Evolutionary conservation across 495 filamentous ascomycete species (phyloP), one percentile per base, ranked within the genome.

Genomic region (Penicillium pancosmium): DNA sequence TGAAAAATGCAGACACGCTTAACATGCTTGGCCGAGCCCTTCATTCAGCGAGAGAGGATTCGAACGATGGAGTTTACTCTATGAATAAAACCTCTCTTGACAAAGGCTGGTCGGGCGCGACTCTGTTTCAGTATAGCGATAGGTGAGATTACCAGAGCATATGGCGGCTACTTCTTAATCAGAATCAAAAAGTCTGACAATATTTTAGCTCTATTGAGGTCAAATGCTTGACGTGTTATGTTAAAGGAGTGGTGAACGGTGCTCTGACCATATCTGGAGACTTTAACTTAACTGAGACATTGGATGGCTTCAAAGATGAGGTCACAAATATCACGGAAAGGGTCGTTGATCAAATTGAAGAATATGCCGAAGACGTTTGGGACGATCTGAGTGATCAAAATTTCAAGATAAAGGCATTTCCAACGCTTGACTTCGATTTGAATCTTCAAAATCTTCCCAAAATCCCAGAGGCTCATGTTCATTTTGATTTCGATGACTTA

Each of bases 141-240:
- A 57, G 35, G 55, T 57, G 15, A 44, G 55, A 50, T 8, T 8
- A 11, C 35, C 21, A 7, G 13, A 44, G 11, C 40, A 13, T 7
- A n/a, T 15, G 38, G 21, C 9, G 52, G 16, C n/a, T 15, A 44
- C n/a, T 36, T 36, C 34, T 15, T 6, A 18, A 7, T 6, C 16
- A 44, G n/a, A 7, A 18, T 3, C 11, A 18, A 6, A 6, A 8
- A 44, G 6, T 7, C 40, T 44, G n/a, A 44, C 40, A 16, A 18
- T 18, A 8, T 8, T 3, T n/a, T n/a, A 48, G 43, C 8, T 40
- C 51, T 15, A 58, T 58, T 10, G 50, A 18, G 12, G 77, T 84
- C 46, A 71, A 65, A 11, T 83, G 81, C 65, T 73, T 71, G 18
- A 78, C 69, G 38, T 84, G 81, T 59, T 85, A 84, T 57, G 64